Percentiles rank a stretch among this genome's conserved stretches.
phyloP scores from a whole-genome alignment of 352 stramenopile genomes.

The Phytophthora colocasiae region DNA sequence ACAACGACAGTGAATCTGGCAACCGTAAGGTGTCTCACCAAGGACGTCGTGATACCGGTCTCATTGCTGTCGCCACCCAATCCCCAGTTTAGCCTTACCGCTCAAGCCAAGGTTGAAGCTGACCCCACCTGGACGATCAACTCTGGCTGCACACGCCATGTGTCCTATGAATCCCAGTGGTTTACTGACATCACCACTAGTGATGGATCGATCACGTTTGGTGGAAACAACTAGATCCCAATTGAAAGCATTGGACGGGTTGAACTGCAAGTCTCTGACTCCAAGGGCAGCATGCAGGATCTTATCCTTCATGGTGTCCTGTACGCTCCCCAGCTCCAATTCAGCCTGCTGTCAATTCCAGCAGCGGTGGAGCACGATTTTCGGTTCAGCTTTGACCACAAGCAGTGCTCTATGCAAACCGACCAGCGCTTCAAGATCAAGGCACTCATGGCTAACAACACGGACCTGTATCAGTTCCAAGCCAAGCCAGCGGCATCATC shows the following conservation, averaged over 20 bases:
- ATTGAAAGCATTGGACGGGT: slow-evolving; percentile 15
- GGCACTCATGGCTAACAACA: neutral
- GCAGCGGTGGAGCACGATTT: no score
- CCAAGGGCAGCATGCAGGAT: slow-evolving; percentile 17
- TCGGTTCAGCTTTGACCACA: no score
- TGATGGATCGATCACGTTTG: slow-evolving; percentile 23
- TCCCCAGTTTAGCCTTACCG: neutral
- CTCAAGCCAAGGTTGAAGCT: neutral
- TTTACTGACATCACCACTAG: slow-evolving; percentile 4
- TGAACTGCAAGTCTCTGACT: neutral
- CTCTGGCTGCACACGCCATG: slow-evolving; percentile 22
- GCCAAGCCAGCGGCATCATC: no score
- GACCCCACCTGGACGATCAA: neutral
- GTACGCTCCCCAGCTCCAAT: no score
- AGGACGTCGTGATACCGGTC: neutral
- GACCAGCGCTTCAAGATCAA: slow-evolving; percentile 25
- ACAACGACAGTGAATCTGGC: neutral
- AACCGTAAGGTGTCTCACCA: slow-evolving; percentile 7
- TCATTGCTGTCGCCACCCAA: slow-evolving; percentile 13
- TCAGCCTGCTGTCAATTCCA: neutral
- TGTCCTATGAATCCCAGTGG: slow-evolving; percentile 19
- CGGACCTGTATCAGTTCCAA: no score
- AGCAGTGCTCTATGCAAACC: slow-evolving; percentile 3
- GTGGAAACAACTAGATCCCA: slow-evolving; percentile 9
- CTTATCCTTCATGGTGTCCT: neutral